phyloP scores from a whole-genome alignment of 1,284 basidiomycete species.

The Naganishia sp. region DNA sequence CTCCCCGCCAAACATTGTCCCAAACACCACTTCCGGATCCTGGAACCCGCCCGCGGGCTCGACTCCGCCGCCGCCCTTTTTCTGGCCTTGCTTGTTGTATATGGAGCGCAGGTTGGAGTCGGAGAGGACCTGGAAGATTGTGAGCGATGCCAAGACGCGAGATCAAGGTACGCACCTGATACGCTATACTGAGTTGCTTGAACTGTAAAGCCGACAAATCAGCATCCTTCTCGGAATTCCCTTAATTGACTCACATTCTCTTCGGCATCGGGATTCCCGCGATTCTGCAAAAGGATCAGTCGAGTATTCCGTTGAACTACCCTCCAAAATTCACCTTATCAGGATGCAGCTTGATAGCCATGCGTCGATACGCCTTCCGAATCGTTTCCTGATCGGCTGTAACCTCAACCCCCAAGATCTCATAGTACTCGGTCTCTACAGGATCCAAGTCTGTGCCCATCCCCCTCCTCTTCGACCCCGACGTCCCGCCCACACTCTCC shows the following conservation, averaged over 20 bases:
- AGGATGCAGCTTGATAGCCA: slow-evolving; percentile 79
- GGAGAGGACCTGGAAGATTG: slow-evolving; percentile 67
- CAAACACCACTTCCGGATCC: slow-evolving; percentile 86
- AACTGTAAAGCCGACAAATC: slow-evolving; percentile 18
- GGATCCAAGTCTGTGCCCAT: slow-evolving; percentile 81
- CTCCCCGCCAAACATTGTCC: slow-evolving; percentile 77
- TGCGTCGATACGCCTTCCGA: slow-evolving; percentile 92
- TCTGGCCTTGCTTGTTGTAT: slow-evolving; percentile 78
- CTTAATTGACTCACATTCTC: slow-evolving; percentile 60
- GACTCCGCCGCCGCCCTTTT: slow-evolving; percentile 51
- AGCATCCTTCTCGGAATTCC: no score
- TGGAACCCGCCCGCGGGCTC: slow-evolving; percentile 50
- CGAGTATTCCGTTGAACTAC: neutral
- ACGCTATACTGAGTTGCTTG: slow-evolving; percentile 44
- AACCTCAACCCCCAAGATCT: slow-evolving; percentile 49
- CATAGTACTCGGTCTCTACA: slow-evolving; percentile 85
- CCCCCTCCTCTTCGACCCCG: slow-evolving; percentile 57
- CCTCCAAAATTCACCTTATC: slow-evolving; percentile 50
- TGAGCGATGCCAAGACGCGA: slow-evolving; percentile 2
- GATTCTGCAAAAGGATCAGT: slow-evolving; percentile 63
- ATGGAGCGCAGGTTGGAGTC: slow-evolving; percentile 81
- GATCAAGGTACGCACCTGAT: slow-evolving; percentile 34
- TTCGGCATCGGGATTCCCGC: slow-evolving; percentile 85
- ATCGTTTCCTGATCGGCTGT: slow-evolving; percentile 58
- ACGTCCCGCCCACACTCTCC: neutral